phyloP scores from a whole-genome alignment of 768 basidiomycete species.

The Vararia minispora region DNA sequence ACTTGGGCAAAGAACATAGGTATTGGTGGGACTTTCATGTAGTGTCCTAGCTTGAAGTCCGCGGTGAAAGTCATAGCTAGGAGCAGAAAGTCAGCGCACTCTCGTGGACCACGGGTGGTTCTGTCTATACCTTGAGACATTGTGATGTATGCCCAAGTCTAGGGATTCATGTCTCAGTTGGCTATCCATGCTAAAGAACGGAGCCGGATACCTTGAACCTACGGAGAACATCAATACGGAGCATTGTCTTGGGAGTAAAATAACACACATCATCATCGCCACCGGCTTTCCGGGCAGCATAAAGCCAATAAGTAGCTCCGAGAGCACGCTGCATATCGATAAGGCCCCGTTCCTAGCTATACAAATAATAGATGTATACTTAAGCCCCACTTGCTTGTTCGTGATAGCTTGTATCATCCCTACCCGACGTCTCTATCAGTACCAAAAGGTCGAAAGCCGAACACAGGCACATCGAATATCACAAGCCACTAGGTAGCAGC shows the following conservation, averaged over 20 bases:
- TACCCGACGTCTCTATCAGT: slow-evolving; percentile 7
- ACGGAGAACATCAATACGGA: neutral
- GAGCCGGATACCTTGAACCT: slow-evolving; percentile 7
- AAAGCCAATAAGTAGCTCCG: slow-evolving; percentile 61
- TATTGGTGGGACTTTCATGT: slow-evolving; percentile 54
- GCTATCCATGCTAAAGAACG: neutral
- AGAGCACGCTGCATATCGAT: slow-evolving; percentile 40
- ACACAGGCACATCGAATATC: slow-evolving; percentile 39
- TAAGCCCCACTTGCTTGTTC: slow-evolving; percentile 59
- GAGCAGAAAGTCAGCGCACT: neutral
- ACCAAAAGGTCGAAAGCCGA: slow-evolving; percentile 10
- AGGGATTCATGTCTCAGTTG: slow-evolving; percentile 8
- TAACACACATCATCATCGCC: slow-evolving; percentile 70
- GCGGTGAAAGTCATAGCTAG: slow-evolving; percentile 52
- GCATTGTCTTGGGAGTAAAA: no score
- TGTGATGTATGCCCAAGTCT: slow-evolving; percentile 58
- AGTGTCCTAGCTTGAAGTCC: slow-evolving; percentile 69
- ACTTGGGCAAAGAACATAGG: slow-evolving; percentile 44
- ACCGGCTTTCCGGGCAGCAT: slow-evolving; percentile 49
- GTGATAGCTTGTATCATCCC: slow-evolving; percentile 70
- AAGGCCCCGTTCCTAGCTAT: slow-evolving; percentile 6
- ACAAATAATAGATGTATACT: slow-evolving; percentile 19
- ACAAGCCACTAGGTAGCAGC: no score
- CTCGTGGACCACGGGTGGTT: neutral
- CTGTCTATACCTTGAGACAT: slow-evolving; percentile 32